Base-by-base conservation (phyloP, 1,284 basidiomycete species). In the Schizophyllum amplum region DNA sequence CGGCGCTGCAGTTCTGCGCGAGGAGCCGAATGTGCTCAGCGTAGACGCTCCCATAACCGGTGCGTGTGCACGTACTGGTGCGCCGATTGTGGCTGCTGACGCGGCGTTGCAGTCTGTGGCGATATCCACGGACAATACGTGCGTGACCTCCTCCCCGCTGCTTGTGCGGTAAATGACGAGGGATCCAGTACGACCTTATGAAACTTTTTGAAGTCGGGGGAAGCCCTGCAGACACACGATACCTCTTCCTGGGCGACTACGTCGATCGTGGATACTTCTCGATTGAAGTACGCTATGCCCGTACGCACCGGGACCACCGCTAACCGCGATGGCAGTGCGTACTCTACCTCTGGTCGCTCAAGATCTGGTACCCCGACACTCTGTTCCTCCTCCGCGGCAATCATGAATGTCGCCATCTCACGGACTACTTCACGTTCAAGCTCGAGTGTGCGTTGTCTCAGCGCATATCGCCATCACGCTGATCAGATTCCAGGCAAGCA, bases 351-450 rank as follows among this genome's bases (percentile, higher is more conserved):
- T 92, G 89, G 90, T 77, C 87, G 7, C 77, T 92, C 69, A 94
- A 94, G 75, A 94, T 94, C 71, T 93, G 91, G 88, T 94, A 94
- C 70, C 92, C 92, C 51, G 85, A 92, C 61, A 93, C 90, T 51
- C 80, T 94, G 56, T 94, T 92, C 78, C 82, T 94, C 47, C 80
- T 94, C n/a, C 86, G 92, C 51, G 92, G 92, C 55, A 94, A 94
- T 67, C 92, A 94, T 75, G 92, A 94, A 74, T 94, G 92, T 65
- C 82, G 90, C 50, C 90, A 92, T 71, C 73, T 92, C 64, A 92
- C 90, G 52, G 90, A 92, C 66, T 92, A 92, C 71, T 92, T 92
- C 66, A 92, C 90, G 48, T 92, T 92, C 80, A 92, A 92, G 70
- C 83, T 92, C 53, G 90, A 95, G 74, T 94, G 92, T 90, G 66